Conservation (phyloP, 2,329 filamentous ascomycete genomes). For the Cladophialophora chaetospira region DNA sequence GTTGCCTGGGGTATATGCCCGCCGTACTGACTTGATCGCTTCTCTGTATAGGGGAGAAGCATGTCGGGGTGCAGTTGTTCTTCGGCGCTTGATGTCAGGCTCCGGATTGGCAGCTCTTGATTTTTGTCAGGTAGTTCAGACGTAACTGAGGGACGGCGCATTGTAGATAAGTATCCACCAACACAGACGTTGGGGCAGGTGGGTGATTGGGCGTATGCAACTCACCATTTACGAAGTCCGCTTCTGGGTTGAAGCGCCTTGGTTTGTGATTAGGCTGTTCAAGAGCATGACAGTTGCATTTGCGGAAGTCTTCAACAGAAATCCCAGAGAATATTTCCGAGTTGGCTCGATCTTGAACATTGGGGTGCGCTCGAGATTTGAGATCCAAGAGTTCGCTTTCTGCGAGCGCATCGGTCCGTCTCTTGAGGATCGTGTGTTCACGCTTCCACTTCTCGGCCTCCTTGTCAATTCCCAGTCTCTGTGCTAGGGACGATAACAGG, state of each 20-base stretch:
- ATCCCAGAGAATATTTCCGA: neutral
- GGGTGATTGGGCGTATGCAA: neutral
- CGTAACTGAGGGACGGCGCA: neutral
- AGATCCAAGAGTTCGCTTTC: neutral
- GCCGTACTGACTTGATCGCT: neutral
- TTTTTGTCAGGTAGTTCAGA: neutral
- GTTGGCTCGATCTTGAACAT: too few species aligned
- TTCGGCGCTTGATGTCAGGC: neutral
- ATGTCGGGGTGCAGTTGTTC: neutral
- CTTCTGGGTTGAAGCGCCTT: neutral
- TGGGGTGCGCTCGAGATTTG: neutral
- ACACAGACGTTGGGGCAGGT: neutral
- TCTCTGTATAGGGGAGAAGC: neutral
- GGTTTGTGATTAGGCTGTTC: neutral
- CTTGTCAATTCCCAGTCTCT: neutral
- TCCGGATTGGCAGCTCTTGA: too few species aligned
- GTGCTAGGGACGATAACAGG: slow-evolving; percentile 67
- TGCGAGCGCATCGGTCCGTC: neutral
- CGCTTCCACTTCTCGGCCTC: neutral
- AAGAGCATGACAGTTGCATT: neutral
- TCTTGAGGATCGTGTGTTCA: neutral
- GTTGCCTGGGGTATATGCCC: too few species aligned
- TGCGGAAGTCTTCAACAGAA: neutral
- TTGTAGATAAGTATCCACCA: neutral
- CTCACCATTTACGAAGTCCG: neutral